Evolutionary conservation across 495 filamentous ascomycete genomes (phyloP), one percentile per base, ranked within the genome.

Genomic region (Aspergillus affinis): DNA sequence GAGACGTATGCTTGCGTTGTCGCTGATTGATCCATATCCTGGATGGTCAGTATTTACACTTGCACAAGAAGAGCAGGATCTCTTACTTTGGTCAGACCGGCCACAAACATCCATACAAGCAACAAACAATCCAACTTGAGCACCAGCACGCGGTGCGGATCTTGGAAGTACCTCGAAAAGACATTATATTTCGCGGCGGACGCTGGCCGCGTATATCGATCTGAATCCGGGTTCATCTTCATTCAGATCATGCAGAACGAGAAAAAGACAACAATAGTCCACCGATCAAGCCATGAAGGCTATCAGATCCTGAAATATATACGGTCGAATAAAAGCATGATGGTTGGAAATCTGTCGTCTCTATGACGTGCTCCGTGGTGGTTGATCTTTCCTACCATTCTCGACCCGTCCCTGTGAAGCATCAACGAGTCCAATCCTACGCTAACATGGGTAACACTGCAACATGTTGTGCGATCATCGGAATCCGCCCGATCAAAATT

Each of bases 1-100:
- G 80, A 81, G 23, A 86, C 82, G 65, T 86, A 86, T 50, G 85
- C 84, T 77, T 85, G 84, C 59, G 73, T 71, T 12, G 86, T 61
- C 60, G 61, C 62, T 32, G 61, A 62, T 44, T 58, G 49, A 49
- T 54, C 58, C 51, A 55, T 54, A 30, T 60, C 52, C 58, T 60
- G 23, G 4, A 10, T 29, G 5, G 36, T 36, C 20, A 54, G 17
- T 26, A 26, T n/a, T 45, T 20, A 27, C 17, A n/a, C 9, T 15
- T 26, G 26, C 44, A 41, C 19, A 55, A 18, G 1, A 48, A 23
- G 8, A 47, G 3, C 6, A 13, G 6, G 41, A 10, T 21, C 18
- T 5, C 51, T 10, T 8, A 55, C 58, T 32, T 60, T 60, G 3
- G 51, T 60, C 8, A 60, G 41, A 9, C 58, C 58, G 21, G 58